These are phyloP conservation scores for Cajanus cajan DNA, from an alignment of 306 rosid species.

Conservation along the genomic window DNA sequence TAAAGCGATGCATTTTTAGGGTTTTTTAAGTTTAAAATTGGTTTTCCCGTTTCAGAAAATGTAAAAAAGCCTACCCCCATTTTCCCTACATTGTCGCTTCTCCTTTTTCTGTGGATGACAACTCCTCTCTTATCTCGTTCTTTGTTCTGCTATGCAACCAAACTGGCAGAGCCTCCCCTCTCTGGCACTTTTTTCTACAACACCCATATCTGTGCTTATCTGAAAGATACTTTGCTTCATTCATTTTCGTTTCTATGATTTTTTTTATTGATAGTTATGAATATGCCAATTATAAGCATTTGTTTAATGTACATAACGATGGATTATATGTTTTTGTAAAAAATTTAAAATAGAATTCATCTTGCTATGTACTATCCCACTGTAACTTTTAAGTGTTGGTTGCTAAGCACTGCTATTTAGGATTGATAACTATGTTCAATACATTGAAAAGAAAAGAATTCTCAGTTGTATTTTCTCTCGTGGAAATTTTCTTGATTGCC, in stretches of 20 bases:
- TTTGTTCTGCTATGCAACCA: neutral
- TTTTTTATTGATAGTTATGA: neutral
- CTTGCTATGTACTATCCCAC: neutral
- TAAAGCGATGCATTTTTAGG: neutral
- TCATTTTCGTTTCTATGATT: neutral
- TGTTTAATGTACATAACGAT: neutral
- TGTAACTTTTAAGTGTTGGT: neutral
- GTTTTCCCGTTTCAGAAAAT: neutral
- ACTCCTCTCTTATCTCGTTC: neutral
- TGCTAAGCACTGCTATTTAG: neutral
- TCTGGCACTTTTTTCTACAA: neutral
- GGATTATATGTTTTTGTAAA: neutral
- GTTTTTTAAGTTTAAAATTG: neutral
- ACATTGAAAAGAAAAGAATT: neutral
- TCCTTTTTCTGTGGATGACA: neutral
- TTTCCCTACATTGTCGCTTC: neutral
- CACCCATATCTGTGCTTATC: neutral
- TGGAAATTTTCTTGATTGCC: neutral
- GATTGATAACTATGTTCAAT: neutral
- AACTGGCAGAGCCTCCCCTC: neutral
- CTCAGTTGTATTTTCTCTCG: neutral
- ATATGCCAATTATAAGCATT: neutral
- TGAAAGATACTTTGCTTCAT: neutral
- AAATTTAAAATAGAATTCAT: neutral
- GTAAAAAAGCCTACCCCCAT: neutral